These are phyloP conservation scores for Claviceps pazoutovae DNA, from an alignment of 2,329 filamentous ascomycete genomes.

Conservation along the genomic window DNA sequence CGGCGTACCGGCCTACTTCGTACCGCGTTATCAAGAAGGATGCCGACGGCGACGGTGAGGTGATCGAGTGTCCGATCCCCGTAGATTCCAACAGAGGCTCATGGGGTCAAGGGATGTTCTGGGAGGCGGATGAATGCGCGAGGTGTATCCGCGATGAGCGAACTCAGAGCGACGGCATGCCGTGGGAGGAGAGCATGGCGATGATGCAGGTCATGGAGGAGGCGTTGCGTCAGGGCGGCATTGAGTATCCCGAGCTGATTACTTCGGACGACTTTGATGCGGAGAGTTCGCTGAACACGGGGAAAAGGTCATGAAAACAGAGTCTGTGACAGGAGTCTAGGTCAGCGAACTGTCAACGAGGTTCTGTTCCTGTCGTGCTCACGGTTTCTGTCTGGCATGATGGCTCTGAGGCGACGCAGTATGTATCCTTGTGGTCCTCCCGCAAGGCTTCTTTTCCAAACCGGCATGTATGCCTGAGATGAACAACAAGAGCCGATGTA, in stretches of 20 bases:
- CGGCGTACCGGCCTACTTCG: slow-evolving; percentile 53
- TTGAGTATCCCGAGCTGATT: slow-evolving; percentile 42
- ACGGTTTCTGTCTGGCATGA: too few species aligned
- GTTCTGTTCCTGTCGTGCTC: too few species aligned
- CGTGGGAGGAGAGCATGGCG: slow-evolving; percentile 61
- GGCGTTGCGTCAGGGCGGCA: slow-evolving; percentile 36
- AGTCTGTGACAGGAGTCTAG: too few species aligned
- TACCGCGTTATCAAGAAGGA: slow-evolving; percentile 49
- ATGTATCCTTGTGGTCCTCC: too few species aligned
- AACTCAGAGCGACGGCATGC: slow-evolving; percentile 58
- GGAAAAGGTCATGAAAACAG: slow-evolving; percentile 18
- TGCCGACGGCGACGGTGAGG: slow-evolving; percentile 31
- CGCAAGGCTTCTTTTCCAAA: too few species aligned
- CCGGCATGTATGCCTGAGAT: too few species aligned
- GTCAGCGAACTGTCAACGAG: too few species aligned
- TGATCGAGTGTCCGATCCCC: slow-evolving; percentile 40
- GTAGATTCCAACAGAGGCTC: slow-evolving; percentile 28
- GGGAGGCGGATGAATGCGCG: slow-evolving; percentile 71
- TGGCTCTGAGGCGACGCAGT: too few species aligned
- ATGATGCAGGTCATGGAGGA: slow-evolving; percentile 66
- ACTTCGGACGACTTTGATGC: slow-evolving; percentile 43
- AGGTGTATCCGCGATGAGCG: slow-evolving; percentile 62
- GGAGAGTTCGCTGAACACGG: slow-evolving; percentile 48
- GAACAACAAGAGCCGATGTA: too few species aligned
- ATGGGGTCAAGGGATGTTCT: slow-evolving; percentile 74